Evolutionary conservation across 2,329 filamentous ascomycete species (phyloP).

Genomic region (Penicillium sp.): DNA sequence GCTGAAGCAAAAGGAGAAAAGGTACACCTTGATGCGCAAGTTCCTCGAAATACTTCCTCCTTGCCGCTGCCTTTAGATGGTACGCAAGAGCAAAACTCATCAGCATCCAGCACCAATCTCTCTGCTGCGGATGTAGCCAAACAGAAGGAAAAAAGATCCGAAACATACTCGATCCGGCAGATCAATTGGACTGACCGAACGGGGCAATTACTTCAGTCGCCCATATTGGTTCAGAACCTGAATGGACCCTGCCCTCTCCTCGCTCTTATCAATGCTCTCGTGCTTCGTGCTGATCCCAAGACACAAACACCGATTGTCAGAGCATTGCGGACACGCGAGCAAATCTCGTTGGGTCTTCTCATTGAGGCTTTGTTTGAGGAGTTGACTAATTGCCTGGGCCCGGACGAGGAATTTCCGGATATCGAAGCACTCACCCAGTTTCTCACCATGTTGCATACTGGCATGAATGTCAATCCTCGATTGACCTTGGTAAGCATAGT

Average conservation of each 20-base stretch:
- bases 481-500: conserved; percentile 61
- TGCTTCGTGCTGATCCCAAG: conserved; percentile 72
- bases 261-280: conserved; percentile 87
- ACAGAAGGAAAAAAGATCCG: conserved; percentile 53
- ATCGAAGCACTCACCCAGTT: conserved; percentile 86
- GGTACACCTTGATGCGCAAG: not conserved
- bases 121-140: conserved; percentile 34
- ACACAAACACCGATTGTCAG: conserved; percentile 70
- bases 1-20: not conserved
- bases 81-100: conserved; percentile 4
- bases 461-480: conserved; percentile 96
- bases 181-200: conserved; percentile 75
- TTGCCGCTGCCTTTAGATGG: not conserved
- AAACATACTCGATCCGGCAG: conserved; percentile 92
- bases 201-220: conserved; percentile 70
- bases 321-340: conserved; percentile 74
- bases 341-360: conserved; percentile 80
- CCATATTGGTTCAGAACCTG: conserved; percentile 85
- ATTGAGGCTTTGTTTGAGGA: conserved; percentile 92
- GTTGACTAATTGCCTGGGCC: conserved; percentile 73
- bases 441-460: conserved; percentile 82
- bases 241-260: conserved; percentile 94
- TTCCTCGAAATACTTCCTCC: not conserved
- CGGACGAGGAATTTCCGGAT: conserved; percentile 72
- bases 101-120: conserved; percentile 10